These are phyloP conservation scores for Rhodotorula kratochvilovae DNA, from an alignment of 768 basidiomycete genomes.

Conservation along the genomic window DNA sequence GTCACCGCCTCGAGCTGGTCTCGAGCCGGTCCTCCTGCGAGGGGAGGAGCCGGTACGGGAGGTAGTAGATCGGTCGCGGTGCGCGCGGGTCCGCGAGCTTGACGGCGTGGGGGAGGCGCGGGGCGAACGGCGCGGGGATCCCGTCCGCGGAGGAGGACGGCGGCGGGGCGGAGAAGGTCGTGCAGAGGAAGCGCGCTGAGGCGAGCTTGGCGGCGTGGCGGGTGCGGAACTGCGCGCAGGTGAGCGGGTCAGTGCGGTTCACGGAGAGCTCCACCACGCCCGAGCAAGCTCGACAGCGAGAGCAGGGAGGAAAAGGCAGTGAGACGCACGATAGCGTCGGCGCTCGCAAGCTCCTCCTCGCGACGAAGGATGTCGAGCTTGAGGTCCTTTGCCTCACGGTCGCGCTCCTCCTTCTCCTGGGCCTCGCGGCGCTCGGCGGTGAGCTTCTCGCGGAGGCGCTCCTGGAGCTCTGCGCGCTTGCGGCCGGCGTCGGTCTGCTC, in stretches of 20 bases:
- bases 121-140: neutral
- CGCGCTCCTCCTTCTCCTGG: conserved; percentile 14
- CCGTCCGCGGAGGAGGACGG: conserved; percentile 3
- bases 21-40: conserved; percentile 42
- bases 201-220: conserved; percentile 38
- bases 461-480: conserved; percentile 38
- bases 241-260: neutral
- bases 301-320: neutral
- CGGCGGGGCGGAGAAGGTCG: conserved; percentile 30
- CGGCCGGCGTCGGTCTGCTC: conserved; percentile 6
- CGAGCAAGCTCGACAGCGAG: neutral
- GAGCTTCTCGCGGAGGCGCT: conserved; percentile 34
- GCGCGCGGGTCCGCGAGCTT: conserved; percentile 14
- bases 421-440: conserved; percentile 18
- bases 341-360: conserved; percentile 35
- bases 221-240: conserved; percentile 34
- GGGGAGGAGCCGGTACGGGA: conserved; percentile 39
- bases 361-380: conserved; percentile 22
- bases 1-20: conserved; percentile 33
- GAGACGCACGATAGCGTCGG: conserved; percentile 32
- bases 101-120: conserved; percentile 38
- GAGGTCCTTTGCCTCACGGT: conserved; percentile 27
- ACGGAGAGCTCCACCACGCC: too few species aligned
- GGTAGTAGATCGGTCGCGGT: conserved; percentile 41
- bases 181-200: conserved; percentile 42